phyloP scores from a whole-genome alignment of 2,329 filamentous ascomycete genomes.

The Gremmenia infestans region DNA sequence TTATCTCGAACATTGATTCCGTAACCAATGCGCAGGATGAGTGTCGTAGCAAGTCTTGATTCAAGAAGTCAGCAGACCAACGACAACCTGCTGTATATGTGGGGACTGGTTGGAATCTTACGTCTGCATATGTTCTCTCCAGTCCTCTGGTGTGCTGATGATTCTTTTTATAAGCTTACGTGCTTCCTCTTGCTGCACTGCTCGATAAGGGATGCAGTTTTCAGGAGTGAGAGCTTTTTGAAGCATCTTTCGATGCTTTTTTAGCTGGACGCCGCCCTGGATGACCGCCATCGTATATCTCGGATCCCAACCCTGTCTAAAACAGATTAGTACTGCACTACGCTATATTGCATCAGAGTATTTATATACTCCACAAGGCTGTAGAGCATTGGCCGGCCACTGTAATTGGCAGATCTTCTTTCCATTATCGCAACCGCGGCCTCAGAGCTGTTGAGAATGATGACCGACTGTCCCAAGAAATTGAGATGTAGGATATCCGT shows the following conservation, averaged over 20 bases:
- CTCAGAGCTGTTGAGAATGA: constrained; percentile 40
- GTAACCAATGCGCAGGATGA: constrained; percentile 38
- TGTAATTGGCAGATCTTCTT: constrained; percentile 40
- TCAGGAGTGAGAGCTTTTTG: constrained; percentile 38
- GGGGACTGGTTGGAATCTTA: background rate
- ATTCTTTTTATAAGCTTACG: constrained; percentile 29
- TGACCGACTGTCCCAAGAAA: constrained; percentile 29
- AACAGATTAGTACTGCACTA: background rate
- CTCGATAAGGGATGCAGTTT: constrained; percentile 28
- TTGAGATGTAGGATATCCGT: constrained; percentile 14
- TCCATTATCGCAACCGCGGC: constrained; percentile 40
- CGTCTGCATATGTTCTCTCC: constrained; percentile 31
- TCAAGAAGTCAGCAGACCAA: background rate
- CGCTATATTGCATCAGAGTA: background rate
- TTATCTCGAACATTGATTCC: constrained; percentile 35
- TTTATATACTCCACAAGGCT: constrained; percentile 6
- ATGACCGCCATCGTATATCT: constrained; percentile 39
- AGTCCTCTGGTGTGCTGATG: constrained; percentile 27
- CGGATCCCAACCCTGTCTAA: constrained; percentile 32
- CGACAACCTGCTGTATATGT: background rate
- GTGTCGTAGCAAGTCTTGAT: constrained; percentile 34
- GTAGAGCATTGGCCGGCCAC: constrained; percentile 40
- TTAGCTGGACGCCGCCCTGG: constrained; percentile 35
- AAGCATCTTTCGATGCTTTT: constrained; percentile 38
- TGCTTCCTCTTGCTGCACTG: constrained; percentile 29